These are phyloP conservation scores for Cladophialophora yegresii DNA, from an alignment of 2,329 filamentous ascomycete species.

Conservation along the genomic window DNA sequence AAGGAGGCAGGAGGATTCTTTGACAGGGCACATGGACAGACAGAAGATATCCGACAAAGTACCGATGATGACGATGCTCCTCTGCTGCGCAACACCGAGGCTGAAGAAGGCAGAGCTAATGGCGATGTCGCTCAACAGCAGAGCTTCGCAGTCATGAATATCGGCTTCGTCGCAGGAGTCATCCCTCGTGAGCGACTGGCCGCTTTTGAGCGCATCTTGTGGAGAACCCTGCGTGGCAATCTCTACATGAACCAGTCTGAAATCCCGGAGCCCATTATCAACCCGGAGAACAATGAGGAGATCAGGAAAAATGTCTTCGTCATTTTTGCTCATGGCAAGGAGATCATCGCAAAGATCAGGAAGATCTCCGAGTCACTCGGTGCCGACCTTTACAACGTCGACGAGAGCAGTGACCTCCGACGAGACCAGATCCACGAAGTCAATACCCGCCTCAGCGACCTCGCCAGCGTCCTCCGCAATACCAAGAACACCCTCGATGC, in stretches of 20 bases:
- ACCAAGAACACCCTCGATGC: conserved; percentile 92
- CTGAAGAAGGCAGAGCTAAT: conserved; percentile 66
- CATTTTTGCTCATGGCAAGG: conserved; percentile 97
- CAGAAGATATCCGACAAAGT: conserved; percentile 92
- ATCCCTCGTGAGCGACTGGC: conserved; percentile 90
- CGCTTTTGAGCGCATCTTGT: conserved; percentile 94
- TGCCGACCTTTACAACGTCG: conserved; percentile 92
- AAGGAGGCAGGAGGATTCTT: conserved; percentile 97
- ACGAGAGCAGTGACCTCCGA: conserved; percentile 94
- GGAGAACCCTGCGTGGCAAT: conserved; percentile 95
- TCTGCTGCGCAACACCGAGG: conserved; percentile 87
- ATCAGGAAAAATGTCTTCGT: conserved; percentile 98
- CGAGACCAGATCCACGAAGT: conserved; percentile 97
- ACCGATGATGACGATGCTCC: conserved; percentile 90
- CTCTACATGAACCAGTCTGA: conserved; percentile 99
- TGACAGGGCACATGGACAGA: conserved; percentile 86
- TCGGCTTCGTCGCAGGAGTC: conserved; percentile 95
- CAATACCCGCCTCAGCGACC: conserved; percentile 86
- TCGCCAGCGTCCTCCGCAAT: conserved; percentile 89
- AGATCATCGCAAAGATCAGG: conserved; percentile 96
- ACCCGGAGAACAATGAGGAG: conserved; percentile 88
- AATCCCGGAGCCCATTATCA: conserved; percentile 88
- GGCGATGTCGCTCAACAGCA: conserved; percentile 62
- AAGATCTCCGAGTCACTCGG: conserved; percentile 98
- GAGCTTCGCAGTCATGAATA: conserved; percentile 97